These are phyloP conservation scores for Earliella scabrosa DNA, from an alignment of 1,284 basidiomycete species.

Conservation along the genomic window DNA sequence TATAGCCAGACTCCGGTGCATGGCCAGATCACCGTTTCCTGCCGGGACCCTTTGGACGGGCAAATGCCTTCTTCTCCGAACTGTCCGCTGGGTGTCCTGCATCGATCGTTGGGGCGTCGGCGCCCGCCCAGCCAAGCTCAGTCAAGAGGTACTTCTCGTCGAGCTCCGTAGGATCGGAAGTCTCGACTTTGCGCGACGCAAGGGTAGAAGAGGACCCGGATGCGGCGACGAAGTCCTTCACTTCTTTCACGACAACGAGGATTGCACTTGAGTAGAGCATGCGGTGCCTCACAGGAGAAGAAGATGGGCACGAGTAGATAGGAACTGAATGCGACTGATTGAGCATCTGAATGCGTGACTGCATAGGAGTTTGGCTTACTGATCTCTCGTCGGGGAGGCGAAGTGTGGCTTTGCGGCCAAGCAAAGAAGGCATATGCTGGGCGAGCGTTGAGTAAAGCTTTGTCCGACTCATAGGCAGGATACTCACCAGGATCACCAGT, in stretches of 20 bases:
- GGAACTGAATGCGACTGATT: slow-evolving; percentile 56
- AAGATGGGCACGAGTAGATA: slow-evolving; percentile 86
- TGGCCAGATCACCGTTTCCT: slow-evolving; percentile 41
- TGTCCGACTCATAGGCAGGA: too few species aligned
- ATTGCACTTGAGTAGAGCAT: slow-evolving; percentile 87
- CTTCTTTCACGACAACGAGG: slow-evolving; percentile 56
- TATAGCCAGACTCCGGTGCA: too few species aligned
- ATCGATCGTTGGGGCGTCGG: slow-evolving; percentile 6
- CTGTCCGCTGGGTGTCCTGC: slow-evolving; percentile 7
- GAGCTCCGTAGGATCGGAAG: slow-evolving; percentile 78
- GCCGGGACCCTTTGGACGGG: slow-evolving; percentile 62
- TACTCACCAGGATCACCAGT: slow-evolving; percentile 53
- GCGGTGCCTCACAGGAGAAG: slow-evolving; percentile 79
- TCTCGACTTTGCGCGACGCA: slow-evolving; percentile 74
- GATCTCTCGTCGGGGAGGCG: slow-evolving; percentile 54
- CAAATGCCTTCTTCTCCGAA: slow-evolving; percentile 53
- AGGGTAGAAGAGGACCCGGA: slow-evolving; percentile 45
- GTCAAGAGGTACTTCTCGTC: slow-evolving; percentile 62
- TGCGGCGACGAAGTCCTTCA: slow-evolving; percentile 53
- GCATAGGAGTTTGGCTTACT: slow-evolving; percentile 44
- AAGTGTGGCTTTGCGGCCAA: slow-evolving; percentile 56
- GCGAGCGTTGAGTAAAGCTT: background rate
- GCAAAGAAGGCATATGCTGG: slow-evolving; percentile 77
- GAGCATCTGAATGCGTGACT: background rate
- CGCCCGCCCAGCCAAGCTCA: slow-evolving; percentile 48